phyloP scores from a whole-genome alignment of 2,329 filamentous ascomycete species.

The Pseudogymnoascus sp. region DNA sequence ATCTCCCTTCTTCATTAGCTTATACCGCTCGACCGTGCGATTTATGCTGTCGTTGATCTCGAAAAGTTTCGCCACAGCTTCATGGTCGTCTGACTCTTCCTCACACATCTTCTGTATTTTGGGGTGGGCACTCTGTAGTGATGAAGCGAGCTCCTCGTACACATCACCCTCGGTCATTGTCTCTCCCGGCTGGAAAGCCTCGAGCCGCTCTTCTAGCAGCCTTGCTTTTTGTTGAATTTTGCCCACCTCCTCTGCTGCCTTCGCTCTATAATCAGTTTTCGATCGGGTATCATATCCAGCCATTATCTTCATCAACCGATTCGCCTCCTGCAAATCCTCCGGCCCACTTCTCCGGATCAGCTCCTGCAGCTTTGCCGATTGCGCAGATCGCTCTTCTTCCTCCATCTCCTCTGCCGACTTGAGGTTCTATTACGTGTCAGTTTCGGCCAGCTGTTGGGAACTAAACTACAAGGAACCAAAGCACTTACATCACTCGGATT shows the following conservation, averaged over 20 bases:
- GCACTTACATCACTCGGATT: slow-evolving; percentile 87
- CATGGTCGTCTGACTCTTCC: slow-evolving; percentile 93
- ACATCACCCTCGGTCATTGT: slow-evolving; percentile 60
- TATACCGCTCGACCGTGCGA: slow-evolving; percentile 89
- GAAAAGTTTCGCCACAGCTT: slow-evolving; percentile 88
- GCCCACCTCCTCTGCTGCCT: slow-evolving; percentile 88
- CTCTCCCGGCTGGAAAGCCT: slow-evolving; percentile 74
- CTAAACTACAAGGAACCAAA: not conserved
- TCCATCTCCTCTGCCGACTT: slow-evolving; percentile 99
- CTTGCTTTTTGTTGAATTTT: slow-evolving; percentile 95
- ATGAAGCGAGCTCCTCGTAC: slow-evolving; percentile 76
- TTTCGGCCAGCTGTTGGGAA: not conserved
- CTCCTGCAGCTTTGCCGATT: slow-evolving; percentile 97
- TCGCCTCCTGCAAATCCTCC: slow-evolving; percentile 91
- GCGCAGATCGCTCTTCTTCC: slow-evolving; percentile 86
- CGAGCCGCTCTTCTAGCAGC: slow-evolving; percentile 84
- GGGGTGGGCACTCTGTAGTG: slow-evolving; percentile 86
- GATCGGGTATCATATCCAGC: slow-evolving; percentile 90
- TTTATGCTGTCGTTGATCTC: slow-evolving; percentile 99
- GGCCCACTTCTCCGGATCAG: slow-evolving; percentile 86
- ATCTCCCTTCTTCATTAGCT: slow-evolving; percentile 91
- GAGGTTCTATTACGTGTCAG: slow-evolving; percentile 57
- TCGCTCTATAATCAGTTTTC: slow-evolving; percentile 96
- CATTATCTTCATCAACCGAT: slow-evolving; percentile 98
- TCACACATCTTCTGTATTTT: slow-evolving; percentile 99